Evolutionary conservation across 345 rosid species (phyloP), one percentile per base, ranked within the genome.

Genomic region (Pugionium cornutum): DNA sequence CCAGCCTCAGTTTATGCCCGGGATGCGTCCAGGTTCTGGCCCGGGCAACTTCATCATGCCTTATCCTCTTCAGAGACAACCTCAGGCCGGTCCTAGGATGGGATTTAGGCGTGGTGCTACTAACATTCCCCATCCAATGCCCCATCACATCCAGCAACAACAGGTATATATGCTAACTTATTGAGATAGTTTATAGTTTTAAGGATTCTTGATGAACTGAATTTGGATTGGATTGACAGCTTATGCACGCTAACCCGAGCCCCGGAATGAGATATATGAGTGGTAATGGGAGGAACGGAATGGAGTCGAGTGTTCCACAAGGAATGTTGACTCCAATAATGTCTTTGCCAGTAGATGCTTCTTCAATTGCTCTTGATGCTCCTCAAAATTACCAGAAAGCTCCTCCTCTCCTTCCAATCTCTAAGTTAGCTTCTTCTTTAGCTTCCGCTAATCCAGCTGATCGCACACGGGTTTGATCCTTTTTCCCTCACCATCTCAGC

Each of bases 341-440:
- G 62, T 56, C 84, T 1, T 27, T 78, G 47, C 74, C 88, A 32
- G 74, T 67, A 45, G 86, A 84, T 51, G 69, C 66, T 33, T 72
- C 85, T 26, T 76, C 83, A 50, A 68, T 76, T 8, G 18, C 66
- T 29, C 70, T 57, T 54, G 58, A 58, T 65, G 62, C 11, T 44
- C 31, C 66, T 44, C 76, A 65, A 49, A 37, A 42, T 10, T 55
- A 42, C 1, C 76, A 72, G 3, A 65, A 72, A 67, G 18, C 18
- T 18, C 70, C 31, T 1, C 5, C 66, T 0, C 45, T 37, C 53
- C 57, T 66, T 1, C 72, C 77, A 0, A 74, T 74, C 5, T 80
- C 89, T 11, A 79, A 80, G 33, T 86, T 87, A 9, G 74, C 81
- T 34, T 77, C 88, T 77, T 82, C 78, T 18, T 67, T 87, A 64